Evolutionary conservation across 495 filamentous ascomycete genomes (phyloP), one percentile per base, ranked within the genome.

Genomic region (Daldinia loculata): DNA sequence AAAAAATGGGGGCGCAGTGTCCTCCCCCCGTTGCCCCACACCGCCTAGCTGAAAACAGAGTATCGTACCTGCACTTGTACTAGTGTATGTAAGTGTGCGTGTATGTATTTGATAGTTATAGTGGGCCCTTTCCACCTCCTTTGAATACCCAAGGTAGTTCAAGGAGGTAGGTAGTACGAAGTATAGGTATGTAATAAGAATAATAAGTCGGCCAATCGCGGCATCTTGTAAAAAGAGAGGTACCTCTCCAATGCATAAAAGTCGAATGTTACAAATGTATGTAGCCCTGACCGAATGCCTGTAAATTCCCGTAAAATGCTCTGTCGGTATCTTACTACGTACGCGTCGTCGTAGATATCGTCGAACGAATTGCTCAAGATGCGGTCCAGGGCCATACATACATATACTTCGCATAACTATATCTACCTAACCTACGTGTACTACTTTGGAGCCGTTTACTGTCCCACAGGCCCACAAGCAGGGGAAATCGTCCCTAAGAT

Each of bases 391-490:
- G 29, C n/a, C 2, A 9, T 51, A 45, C 34, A 63, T 58, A 63
- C 57, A 32, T 17, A 56, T 56, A 56, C 17, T 32, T 27, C 29
- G 51, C n/a, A 56, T 6, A n/a, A n/a, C n/a, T n/a, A 36, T 56
- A 56, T 22, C n/a, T 56, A 34, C 15, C 53, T 36, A 19, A 56
- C 27, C n/a, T 56, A 56, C 53, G 29, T 68, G 64, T 61, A 68
- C 56, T 43, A 59, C 60, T 56, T 63, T 26, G 34, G 50, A 63
- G 34, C 63, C 36, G 36, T 45, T 0, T 15, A 19, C n/a, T 22
- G 30, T 69, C 58, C 62, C 61, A 73, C 56, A 61, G 70, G 66
- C 51, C 70, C 61, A 59, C 70, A 62, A 66, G 66, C 60, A 62
- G 70, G 70, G 65, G 65, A 65, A 68, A 68, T 61, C 61, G 50